A percentile compares a stretch with the other conserved stretches of the same genome.
phyloP scores from a whole-genome alignment of 1,284 basidiomycete genomes.

The Xerocomus minutiporus region DNA sequence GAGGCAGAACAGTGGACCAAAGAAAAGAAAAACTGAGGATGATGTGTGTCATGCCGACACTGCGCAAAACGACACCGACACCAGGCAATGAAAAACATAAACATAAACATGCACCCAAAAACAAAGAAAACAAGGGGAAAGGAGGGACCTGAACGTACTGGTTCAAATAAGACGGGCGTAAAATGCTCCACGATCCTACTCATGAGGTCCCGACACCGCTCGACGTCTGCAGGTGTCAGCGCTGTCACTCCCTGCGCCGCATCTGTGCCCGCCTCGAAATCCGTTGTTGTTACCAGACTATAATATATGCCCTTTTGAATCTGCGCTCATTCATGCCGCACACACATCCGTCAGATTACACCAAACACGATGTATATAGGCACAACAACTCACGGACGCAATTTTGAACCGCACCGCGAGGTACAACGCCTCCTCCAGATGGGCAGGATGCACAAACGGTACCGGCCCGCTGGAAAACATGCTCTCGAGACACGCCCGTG shows the following conservation, averaged over 20 bases:
- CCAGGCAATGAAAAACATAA: background rate
- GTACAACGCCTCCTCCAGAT: conserved; percentile 48
- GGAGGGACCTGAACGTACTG: conserved; percentile 30
- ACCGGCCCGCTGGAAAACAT: conserved; percentile 43
- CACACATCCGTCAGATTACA: background rate
- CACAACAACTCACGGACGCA: conserved; percentile 37
- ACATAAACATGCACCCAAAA: background rate
- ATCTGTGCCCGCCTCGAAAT: conserved; percentile 41
- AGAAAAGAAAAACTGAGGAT: background rate
- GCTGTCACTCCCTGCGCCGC: background rate
- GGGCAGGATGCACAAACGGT: conserved; percentile 35
- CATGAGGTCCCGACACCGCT: conserved; percentile 44
- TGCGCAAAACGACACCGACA: background rate
- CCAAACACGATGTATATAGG: background rate
- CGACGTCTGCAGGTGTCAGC: conserved; percentile 22
- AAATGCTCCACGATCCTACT: conserved; percentile 55
- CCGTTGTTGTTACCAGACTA: conserved; percentile 50
- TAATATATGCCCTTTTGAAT: conserved; percentile 60
- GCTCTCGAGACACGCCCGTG: conserved; percentile 37
- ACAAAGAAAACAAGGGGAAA: background rate
- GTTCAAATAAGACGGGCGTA: conserved; percentile 67
- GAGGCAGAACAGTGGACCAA: background rate
- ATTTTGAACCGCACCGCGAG: conserved; percentile 46
- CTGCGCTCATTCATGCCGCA: conserved; percentile 30
- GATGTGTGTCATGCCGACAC: background rate